Evolutionary conservation across 495 filamentous ascomycete genomes (phyloP).

Genomic region (Sordaria brevicollis): DNA sequence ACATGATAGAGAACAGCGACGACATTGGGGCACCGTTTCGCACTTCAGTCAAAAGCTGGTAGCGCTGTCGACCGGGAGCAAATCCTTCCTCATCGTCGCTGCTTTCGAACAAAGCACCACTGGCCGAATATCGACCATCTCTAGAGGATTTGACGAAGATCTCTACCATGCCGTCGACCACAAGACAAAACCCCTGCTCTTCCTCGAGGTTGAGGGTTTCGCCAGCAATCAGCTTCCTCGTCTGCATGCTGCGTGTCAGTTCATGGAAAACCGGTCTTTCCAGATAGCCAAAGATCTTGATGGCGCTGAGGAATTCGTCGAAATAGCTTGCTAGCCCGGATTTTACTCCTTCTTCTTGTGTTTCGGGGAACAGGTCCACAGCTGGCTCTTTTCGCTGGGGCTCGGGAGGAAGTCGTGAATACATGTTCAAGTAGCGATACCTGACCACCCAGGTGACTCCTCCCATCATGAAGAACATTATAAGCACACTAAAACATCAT

Average conservation of each 20-base stretch:
- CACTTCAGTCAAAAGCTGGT: conserved; percentile 92
- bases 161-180: conserved; percentile 93
- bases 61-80: conserved; percentile 52
- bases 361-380: conserved; percentile 87
- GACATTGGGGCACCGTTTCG: conserved; percentile 99
- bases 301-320: conserved; percentile 97
- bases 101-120: conserved; percentile 18
- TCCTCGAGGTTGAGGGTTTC: conserved; percentile 92
- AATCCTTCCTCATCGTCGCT: conserved; percentile 58
- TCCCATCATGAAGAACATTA: conserved; percentile 63
- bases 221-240: conserved; percentile 86
- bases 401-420: conserved; percentile 82
- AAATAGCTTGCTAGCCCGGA: conserved; percentile 87
- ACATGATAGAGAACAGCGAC: conserved; percentile 92
- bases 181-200: conserved; percentile 95
- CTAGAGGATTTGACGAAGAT: conserved; percentile 92
- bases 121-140: conserved; percentile 29
- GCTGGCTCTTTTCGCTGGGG: conserved; percentile 93
- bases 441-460: conserved; percentile 85
- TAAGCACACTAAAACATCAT: conserved; percentile 51
- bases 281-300: conserved; percentile 97
- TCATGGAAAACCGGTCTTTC: conserved; percentile 97
- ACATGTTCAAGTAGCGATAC: conserved; percentile 92
- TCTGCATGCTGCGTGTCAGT: conserved; percentile 95
- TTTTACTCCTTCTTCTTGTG: conserved; percentile 82